Evolutionary conservation across 805 yeast species (phyloP).

Genomic region (Blastobotrys attinorum): DNA sequence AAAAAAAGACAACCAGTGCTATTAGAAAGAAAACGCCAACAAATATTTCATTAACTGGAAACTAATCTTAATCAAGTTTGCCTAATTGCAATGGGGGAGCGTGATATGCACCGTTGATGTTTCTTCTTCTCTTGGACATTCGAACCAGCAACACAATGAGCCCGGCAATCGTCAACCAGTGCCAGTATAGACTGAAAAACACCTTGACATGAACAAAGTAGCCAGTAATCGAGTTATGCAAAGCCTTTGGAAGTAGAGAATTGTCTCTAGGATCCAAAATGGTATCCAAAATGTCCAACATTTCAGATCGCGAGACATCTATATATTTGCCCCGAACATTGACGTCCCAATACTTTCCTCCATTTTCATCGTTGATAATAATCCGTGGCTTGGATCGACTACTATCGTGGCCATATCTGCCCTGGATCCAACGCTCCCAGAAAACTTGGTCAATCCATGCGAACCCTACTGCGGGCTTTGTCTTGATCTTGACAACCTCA

Average conservation of each 20-base stretch:
- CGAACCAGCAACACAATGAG: not conserved
- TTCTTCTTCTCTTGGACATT: conserved; percentile 4
- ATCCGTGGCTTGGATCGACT: conserved; percentile 20
- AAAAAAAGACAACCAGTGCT: no score
- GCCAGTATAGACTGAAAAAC: not conserved
- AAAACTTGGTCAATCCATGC: conserved; percentile 31
- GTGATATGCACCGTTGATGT: conserved; percentile 47
- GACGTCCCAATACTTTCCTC: conserved; percentile 26
- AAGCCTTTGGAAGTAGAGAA: conserved; percentile 9
- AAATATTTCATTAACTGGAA: no score
- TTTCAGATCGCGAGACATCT: conserved; percentile 15
- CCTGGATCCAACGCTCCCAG: conserved; percentile 29
- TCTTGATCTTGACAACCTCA: conserved; percentile 10
- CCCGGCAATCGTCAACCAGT: not conserved
- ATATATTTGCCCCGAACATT: conserved; percentile 19
- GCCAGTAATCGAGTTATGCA: conserved; percentile 2
- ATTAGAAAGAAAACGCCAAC: no score
- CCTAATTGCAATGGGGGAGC: conserved; percentile 23
- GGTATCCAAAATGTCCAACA: conserved; percentile 16
- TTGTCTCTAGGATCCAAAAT: conserved; percentile 5
- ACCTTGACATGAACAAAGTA: conserved; percentile 1
- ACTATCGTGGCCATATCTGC: conserved; percentile 22
- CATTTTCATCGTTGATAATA: conserved; percentile 23
- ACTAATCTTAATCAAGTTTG: not conserved
- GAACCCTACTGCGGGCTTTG: conserved; percentile 24